Percentiles rank a stretch among this genome's conserved stretches.
Evolutionary conservation across 129 eudicot species (phyloP).

Genomic region (Flaveria brownii): DNA sequence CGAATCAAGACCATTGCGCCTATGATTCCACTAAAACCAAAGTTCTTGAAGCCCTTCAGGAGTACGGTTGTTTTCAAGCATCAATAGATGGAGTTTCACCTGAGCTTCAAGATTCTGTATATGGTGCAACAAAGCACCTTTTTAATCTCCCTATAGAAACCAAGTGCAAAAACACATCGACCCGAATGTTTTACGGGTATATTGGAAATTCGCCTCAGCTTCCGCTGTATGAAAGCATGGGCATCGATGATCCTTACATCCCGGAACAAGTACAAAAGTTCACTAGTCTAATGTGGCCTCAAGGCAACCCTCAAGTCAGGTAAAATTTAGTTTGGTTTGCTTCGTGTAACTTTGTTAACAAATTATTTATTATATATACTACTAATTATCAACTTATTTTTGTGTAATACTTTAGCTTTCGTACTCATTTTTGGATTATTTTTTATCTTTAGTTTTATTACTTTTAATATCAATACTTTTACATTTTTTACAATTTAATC

Average conservation of each 20-base stretch:
- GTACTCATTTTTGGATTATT: no score
- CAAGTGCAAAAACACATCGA: slow-evolving; percentile 48
- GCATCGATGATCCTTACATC: slow-evolving; percentile 41
- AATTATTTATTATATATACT: background rate
- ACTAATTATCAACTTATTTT: no score
- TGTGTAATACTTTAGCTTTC: no score
- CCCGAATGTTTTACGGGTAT: slow-evolving; percentile 57
- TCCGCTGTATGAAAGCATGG: slow-evolving; percentile 71
- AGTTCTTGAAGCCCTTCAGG: slow-evolving; percentile 52
- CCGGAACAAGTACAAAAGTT: slow-evolving; percentile 39
- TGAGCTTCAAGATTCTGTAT: slow-evolving; percentile 37
- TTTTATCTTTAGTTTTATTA: no score
- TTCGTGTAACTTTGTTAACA: background rate
- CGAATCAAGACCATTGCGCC: slow-evolving; percentile 33
- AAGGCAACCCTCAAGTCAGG: slow-evolving; percentile 59
- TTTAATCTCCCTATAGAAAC: slow-evolving; percentile 61
- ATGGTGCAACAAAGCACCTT: slow-evolving; percentile 40
- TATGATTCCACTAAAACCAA: slow-evolving; percentile 47
- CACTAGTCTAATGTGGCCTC: slow-evolving; percentile 51
- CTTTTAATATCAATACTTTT: no score
- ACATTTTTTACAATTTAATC: no score
- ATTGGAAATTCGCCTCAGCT: slow-evolving; percentile 53
- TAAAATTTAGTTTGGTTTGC: slow-evolving; percentile 1
- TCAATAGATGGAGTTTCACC: slow-evolving; percentile 42
- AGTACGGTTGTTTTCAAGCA: slow-evolving; percentile 76